Evolutionary conservation across 2,329 filamentous ascomycete genomes (phyloP).

Genomic region (Colletotrichum coccodes): DNA sequence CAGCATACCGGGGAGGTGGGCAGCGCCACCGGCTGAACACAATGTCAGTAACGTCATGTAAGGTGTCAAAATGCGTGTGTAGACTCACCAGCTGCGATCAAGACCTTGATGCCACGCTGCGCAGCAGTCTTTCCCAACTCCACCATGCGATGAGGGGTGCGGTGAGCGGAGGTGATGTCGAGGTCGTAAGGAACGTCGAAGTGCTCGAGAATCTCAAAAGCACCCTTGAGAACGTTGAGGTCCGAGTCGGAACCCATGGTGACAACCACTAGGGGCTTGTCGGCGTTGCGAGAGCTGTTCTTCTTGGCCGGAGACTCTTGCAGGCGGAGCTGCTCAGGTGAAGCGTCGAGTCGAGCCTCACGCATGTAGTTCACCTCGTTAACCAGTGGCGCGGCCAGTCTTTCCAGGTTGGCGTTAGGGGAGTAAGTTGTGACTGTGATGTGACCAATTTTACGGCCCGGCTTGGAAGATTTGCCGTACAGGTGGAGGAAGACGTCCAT

Average conservation of each 20-base stretch:
- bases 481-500: slow-evolving; percentile 77
- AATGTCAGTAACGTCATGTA: background rate
- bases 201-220: slow-evolving; percentile 72
- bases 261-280: slow-evolving; percentile 73
- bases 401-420: slow-evolving; percentile 70
- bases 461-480: slow-evolving; percentile 90
- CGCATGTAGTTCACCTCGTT: slow-evolving; percentile 69
- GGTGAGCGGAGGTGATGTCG: slow-evolving; percentile 83
- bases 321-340: slow-evolving; percentile 49
- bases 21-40: slow-evolving; percentile 74
- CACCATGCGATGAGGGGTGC: slow-evolving; percentile 77
- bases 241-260: slow-evolving; percentile 90
- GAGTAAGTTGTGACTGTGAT: slow-evolving; percentile 81
- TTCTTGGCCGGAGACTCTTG: slow-evolving; percentile 34
- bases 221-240: slow-evolving; percentile 73
- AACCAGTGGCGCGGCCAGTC: slow-evolving; percentile 74
- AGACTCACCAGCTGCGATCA: slow-evolving; percentile 69
- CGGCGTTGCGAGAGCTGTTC: slow-evolving; percentile 39
- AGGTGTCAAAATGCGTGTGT: background rate
- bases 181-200: slow-evolving; percentile 78
- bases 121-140: slow-evolving; percentile 72
- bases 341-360: slow-evolving; percentile 59
- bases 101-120: slow-evolving; percentile 73
- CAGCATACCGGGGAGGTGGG: slow-evolving; percentile 80
- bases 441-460: slow-evolving; percentile 94